Base-by-base conservation (phyloP, 108 stramenopile genomes). In the Aurantiochytrium sp. region DNA sequence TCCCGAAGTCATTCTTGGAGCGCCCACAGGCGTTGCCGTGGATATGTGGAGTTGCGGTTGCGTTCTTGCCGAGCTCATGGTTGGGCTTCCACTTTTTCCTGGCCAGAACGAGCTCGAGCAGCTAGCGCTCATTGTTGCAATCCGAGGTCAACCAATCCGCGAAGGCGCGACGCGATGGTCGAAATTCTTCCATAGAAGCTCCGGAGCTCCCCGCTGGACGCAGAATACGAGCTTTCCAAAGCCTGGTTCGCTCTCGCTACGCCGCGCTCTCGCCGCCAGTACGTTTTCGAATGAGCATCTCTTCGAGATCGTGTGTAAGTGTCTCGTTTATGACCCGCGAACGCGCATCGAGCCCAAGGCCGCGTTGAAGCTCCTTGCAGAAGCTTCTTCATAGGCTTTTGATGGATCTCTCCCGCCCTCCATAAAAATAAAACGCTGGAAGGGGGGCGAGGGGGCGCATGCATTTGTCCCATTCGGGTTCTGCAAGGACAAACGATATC, bases 41-140 rank as follows among this genome's bases (percentile, higher is more conserved):
- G 99, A 99, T 87, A 97, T 99, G 95, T 99, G 99, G 99, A 96
- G 96, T 16, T 89, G 97, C 59, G 99, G 97, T 21, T 98, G 97
- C 92, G 96, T 99, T 43, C 95, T 97, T 43, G 97, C 97, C 4
- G 99, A 99, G 89, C 91, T 98, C 35, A 97, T 97, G 91, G 89
- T 98, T 23, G 98, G 99, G 10, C 88, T 98, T 58, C 99, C 99
- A 1, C 96, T 99, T 57, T 95, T 99, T 53, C 99, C 98, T 21
- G 98, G 98, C 44, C 94, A 97, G 72, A 95, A 96, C 44, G 97
- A 98, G 88, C 97, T 97, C 92, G 96, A 99, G 90, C 98, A 98
- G 91, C 88, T 97, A n/a, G 92, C 95, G 60, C 92, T 97, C 69
- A 98, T 99, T 60, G 91, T 93, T 43, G 98, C 98, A 90, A 97